These are phyloP conservation scores for Caloboletus firmus DNA, from an alignment of 1,284 basidiomycete genomes.

Conservation along the genomic window DNA sequence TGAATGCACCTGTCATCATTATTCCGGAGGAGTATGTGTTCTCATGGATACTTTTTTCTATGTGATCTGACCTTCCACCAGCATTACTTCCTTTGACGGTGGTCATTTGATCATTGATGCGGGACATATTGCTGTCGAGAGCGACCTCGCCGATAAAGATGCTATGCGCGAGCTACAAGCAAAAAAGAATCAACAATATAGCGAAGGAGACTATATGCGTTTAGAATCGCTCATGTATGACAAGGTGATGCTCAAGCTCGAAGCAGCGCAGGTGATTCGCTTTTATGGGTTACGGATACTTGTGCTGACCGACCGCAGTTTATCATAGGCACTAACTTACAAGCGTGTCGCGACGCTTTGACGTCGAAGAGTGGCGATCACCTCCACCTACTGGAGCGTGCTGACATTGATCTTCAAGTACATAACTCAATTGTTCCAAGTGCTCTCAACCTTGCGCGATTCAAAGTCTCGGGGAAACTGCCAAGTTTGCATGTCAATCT, in stretches of 20 bases:
- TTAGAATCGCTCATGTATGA: conserved; percentile 98
- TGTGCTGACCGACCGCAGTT: conserved; percentile 56
- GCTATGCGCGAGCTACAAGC: conserved; percentile 79
- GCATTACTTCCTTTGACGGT: conserved; percentile 75
- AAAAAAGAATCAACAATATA: conserved; percentile 87
- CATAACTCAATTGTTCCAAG: conserved; percentile 94
- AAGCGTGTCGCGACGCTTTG: conserved; percentile 80
- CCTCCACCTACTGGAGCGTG: conserved; percentile 90
- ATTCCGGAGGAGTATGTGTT: conserved; percentile 84
- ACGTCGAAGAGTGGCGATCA: conserved; percentile 56
- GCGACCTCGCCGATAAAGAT: conserved; percentile 85
- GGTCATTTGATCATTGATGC: conserved; percentile 94
- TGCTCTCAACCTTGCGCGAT: conserved; percentile 81
- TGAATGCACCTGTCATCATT: conserved; percentile 98
- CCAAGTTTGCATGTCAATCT: conserved; percentile 91
- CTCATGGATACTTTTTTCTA: neutral
- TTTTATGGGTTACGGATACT: neutral
- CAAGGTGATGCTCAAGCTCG: conserved; percentile 80
- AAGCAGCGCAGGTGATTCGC: conserved; percentile 79
- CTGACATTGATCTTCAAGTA: conserved; percentile 88
- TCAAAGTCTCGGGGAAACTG: conserved; percentile 91
- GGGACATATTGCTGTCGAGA: conserved; percentile 93
- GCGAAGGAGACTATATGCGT: conserved; percentile 84
- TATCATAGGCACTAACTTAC: conserved; percentile 83
- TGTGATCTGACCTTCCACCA: conserved; percentile 33